Percentiles rank a stretch among this genome's conserved stretches.
phyloP scores from a whole-genome alignment of 192 early-diverging fungal genomes.

The Rhizophlyctis rosea region DNA sequence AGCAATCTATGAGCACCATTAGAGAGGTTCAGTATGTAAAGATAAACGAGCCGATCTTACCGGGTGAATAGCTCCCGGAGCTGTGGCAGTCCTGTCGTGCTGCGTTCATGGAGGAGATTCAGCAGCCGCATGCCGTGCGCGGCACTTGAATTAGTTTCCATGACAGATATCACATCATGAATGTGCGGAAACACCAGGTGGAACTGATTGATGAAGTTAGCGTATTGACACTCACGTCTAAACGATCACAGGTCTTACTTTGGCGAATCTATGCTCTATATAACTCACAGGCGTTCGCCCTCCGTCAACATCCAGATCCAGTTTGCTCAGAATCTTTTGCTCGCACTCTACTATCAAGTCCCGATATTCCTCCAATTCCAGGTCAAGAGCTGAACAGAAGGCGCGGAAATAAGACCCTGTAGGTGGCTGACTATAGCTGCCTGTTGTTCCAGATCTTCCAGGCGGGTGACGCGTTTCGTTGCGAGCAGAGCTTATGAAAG shows the following conservation, averaged over 20 bases:
- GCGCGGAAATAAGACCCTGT: slow-evolving; percentile 52
- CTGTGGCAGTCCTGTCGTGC: slow-evolving; percentile 46
- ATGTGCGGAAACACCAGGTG: slow-evolving; percentile 51
- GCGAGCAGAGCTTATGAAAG: slow-evolving; percentile 42
- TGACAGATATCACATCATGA: slow-evolving; percentile 33
- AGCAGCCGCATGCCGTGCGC: slow-evolving; percentile 49
- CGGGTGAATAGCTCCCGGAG: slow-evolving; percentile 6
- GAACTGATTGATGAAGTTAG: slow-evolving; percentile 44
- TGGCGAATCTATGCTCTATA: slow-evolving; percentile 47
- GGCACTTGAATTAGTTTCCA: slow-evolving; percentile 28
- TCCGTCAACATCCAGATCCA: slow-evolving; percentile 23
- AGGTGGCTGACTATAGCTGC: background rate
- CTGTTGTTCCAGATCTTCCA: background rate
- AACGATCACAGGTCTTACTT: slow-evolving; percentile 49
- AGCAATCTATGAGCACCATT: background rate
- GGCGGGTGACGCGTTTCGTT: background rate
- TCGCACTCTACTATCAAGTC: slow-evolving; percentile 24
- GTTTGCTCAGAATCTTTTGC: slow-evolving; percentile 12
- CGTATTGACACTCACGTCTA: slow-evolving; percentile 42
- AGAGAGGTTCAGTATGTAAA: background rate
- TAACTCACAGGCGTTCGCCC: slow-evolving; percentile 37
- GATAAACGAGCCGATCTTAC: slow-evolving; percentile 1
- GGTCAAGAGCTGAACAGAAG: slow-evolving; percentile 44
- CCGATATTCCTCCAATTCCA: slow-evolving; percentile 18
- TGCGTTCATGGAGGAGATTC: slow-evolving; percentile 48